Percentiles rank a stretch among this genome's conserved stretches.
phyloP scores from a whole-genome alignment of 768 basidiomycete genomes.

The Mycena kentingensis region DNA sequence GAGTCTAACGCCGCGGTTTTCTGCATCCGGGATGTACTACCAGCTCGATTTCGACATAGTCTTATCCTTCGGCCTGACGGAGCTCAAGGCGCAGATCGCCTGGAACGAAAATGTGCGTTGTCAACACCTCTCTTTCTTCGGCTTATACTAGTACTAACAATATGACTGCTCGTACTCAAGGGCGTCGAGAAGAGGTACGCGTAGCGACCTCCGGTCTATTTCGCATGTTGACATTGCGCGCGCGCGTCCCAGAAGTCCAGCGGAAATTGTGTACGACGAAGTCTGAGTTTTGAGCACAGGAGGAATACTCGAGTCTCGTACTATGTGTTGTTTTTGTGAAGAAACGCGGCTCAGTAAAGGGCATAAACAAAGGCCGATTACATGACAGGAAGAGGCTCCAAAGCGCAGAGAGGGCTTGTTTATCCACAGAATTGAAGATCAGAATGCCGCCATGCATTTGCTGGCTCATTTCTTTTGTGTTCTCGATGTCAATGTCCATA shows the following conservation, averaged over 20 bases:
- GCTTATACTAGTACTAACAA: neutral
- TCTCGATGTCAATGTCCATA: too few relatives aligned
- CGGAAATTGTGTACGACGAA: conserved; percentile 23
- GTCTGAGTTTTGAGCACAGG: too few relatives aligned
- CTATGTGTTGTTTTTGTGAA: too few relatives aligned
- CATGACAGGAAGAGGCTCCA: too few relatives aligned
- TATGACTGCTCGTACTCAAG: conserved; percentile 13
- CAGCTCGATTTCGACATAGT: conserved; percentile 35
- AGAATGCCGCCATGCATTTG: too few relatives aligned
- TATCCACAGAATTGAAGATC: too few relatives aligned
- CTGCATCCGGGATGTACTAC: conserved; percentile 29
- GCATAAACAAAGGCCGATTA: too few relatives aligned
- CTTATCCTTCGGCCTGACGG: conserved; percentile 48
- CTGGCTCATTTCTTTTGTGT: too few relatives aligned
- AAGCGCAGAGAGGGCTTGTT: too few relatives aligned
- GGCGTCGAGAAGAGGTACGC: conserved; percentile 33
- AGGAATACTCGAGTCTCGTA: too few relatives aligned
- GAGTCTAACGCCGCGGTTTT: too few relatives aligned
- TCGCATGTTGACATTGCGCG: neutral
- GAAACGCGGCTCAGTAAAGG: too few relatives aligned
- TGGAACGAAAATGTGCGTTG: conserved; percentile 46
- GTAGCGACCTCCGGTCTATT: neutral
- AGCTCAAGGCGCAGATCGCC: conserved; percentile 46
- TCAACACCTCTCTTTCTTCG: neutral
- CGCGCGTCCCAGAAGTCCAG: conserved; percentile 27